phyloP scores from a whole-genome alignment of 441 rosid genomes.

The Gossypium lobatum region DNA sequence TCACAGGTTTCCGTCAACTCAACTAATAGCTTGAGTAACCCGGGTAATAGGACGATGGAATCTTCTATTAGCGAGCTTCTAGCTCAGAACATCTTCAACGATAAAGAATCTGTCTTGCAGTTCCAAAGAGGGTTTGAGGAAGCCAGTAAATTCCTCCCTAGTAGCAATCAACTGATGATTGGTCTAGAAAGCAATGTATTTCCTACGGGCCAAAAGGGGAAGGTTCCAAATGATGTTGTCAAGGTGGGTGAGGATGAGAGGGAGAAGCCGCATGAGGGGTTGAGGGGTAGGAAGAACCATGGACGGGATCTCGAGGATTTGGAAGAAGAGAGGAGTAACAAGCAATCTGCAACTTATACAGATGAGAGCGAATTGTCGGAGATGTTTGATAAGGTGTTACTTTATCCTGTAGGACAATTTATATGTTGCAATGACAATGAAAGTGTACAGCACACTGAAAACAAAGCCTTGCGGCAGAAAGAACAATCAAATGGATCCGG shows the following conservation, averaged over 20 bases:
- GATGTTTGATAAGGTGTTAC: slow-evolving; percentile 44
- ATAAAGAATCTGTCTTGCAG: slow-evolving; percentile 40
- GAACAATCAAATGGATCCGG: slow-evolving; percentile 22
- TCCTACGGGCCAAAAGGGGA: not conserved
- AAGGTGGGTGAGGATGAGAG: slow-evolving; percentile 20
- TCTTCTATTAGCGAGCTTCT: slow-evolving; percentile 26
- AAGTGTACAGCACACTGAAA: slow-evolving; percentile 7
- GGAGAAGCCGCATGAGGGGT: slow-evolving; percentile 12
- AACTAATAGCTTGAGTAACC: slow-evolving; percentile 5
- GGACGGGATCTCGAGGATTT: slow-evolving; percentile 33
- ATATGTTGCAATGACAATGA: slow-evolving; percentile 4
- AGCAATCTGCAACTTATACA: slow-evolving; percentile 41
- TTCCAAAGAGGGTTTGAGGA: slow-evolving; percentile 51
- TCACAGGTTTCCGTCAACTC: slow-evolving; percentile 11
- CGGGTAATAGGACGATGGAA: slow-evolving; percentile 14
- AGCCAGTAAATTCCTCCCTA: slow-evolving; percentile 52
- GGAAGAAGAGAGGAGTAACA: slow-evolving; percentile 52
- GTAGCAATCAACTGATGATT: slow-evolving; percentile 24
- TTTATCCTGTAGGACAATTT: slow-evolving; percentile 21
- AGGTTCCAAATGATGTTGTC: slow-evolving; percentile 14
- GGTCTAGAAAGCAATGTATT: slow-evolving; percentile 11
- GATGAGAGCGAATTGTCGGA: slow-evolving; percentile 47
- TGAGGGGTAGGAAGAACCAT: slow-evolving; percentile 48
- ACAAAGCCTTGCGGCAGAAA: slow-evolving; percentile 11
- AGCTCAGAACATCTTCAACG: slow-evolving; percentile 30